Percentiles rank a stretch among this genome's conserved stretches.
phyloP scores from a whole-genome alignment of 257 asterid species.

The Plectranthus barbatus region DNA sequence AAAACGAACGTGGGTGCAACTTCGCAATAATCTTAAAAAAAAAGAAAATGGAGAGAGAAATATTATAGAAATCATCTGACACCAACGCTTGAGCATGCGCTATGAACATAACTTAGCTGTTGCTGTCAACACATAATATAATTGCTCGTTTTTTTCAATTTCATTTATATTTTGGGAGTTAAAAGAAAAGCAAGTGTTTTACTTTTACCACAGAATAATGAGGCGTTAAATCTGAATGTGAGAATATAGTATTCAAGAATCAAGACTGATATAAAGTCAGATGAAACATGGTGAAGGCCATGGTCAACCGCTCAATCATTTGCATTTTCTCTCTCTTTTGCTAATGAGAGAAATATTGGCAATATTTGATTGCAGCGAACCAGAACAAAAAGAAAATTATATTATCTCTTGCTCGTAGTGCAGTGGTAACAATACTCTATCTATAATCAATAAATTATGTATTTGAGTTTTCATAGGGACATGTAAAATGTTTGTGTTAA shows the following conservation, averaged over 20 bases:
- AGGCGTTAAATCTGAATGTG: constrained; percentile 13
- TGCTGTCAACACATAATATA: neutral
- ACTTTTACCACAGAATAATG: constrained; percentile 1
- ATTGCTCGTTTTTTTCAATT: neutral
- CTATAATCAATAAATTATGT: too few species aligned
- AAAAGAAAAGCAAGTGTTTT: neutral
- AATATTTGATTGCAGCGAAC: too few species aligned
- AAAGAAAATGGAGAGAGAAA: constrained; percentile 17
- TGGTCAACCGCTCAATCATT: constrained; percentile 25
- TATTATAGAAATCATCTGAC: constrained; percentile 7
- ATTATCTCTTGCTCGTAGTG: too few species aligned
- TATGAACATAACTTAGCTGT: constrained; percentile 18
- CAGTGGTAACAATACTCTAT: too few species aligned
- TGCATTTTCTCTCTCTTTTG: neutral
- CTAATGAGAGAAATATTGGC: too few species aligned
- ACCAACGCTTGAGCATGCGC: constrained; percentile 19
- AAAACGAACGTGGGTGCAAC: constrained; percentile 45
- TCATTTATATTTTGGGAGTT: too few species aligned
- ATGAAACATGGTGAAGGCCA: constrained; percentile 36
- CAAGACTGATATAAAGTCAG: constrained; percentile 25
- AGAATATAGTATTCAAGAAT: constrained; percentile 9
- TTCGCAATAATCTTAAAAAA: constrained; percentile 9
- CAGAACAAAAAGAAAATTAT: too few species aligned
- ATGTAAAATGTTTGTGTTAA: too few species aligned
- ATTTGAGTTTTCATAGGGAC: too few species aligned